A percentile compares a stretch with the other conserved stretches of the same genome.
phyloP scores from a whole-genome alignment of 108 stramenopile genomes.

The Discostella stelligeroides region DNA sequence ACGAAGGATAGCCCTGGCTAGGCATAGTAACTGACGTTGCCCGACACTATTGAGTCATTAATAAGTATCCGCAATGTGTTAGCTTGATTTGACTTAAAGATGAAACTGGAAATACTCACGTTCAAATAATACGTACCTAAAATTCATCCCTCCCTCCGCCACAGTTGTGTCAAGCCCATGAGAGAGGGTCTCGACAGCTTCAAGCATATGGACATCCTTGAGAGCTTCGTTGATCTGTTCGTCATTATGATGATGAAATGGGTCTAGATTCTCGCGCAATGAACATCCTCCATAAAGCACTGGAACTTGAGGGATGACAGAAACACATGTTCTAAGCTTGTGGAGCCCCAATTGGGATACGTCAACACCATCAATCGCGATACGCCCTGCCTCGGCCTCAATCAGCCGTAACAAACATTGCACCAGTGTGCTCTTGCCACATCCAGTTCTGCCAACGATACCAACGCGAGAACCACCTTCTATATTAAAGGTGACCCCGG shows the following conservation, averaged over 20 bases:
- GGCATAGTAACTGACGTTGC: constrained; percentile 83
- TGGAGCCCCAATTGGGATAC: constrained; percentile 81
- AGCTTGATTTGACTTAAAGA: too few relatives aligned
- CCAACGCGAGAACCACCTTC: constrained; percentile 74
- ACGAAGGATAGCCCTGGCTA: constrained; percentile 90
- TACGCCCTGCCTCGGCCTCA: constrained; percentile 78
- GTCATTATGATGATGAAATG: constrained; percentile 63
- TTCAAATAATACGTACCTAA: constrained; percentile 40
- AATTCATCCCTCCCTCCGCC: constrained; percentile 91
- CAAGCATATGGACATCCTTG: constrained; percentile 69
- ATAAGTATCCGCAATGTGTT: too few relatives aligned
- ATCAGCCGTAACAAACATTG: constrained; percentile 78
- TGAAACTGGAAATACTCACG: too few relatives aligned
- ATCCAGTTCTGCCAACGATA: constrained; percentile 82
- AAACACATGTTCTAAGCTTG: constrained; percentile 77
- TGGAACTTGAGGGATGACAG: constrained; percentile 95
- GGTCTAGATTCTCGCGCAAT: constrained; percentile 94
- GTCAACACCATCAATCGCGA: constrained; percentile 89
- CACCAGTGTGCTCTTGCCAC: constrained; percentile 75
- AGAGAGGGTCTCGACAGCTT: constrained; percentile 66
- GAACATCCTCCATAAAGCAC: constrained; percentile 91
- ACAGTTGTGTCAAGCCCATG: constrained; percentile 75
- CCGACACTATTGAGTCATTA: neutral
- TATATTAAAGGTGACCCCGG: constrained; percentile 64
- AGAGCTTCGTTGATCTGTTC: constrained; percentile 61